Conservation (phyloP, 768 basidiomycete species). For the Lactarius indigo region DNA sequence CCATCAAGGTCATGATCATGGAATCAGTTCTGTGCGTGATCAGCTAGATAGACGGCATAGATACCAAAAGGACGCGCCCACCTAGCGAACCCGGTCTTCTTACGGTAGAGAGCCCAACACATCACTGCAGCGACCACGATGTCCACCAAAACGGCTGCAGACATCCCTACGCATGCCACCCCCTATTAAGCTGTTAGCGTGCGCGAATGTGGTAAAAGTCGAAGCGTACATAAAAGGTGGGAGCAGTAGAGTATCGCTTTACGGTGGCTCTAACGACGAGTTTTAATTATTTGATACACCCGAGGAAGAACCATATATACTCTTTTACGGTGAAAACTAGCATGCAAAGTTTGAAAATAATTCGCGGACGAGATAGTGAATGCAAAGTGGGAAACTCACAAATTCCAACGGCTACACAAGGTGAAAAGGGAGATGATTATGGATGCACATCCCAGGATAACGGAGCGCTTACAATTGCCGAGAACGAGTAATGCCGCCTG, state of each 20-base stretch:
- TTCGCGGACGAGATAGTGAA: background rate
- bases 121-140: slow-evolving; percentile 47
- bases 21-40: slow-evolving; percentile 28
- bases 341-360: background rate
- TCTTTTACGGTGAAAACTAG: slow-evolving; percentile 47
- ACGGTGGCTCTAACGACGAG: slow-evolving; percentile 25
- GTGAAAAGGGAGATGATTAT: background rate
- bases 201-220: too few relatives aligned
- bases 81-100: slow-evolving; percentile 46
- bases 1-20: too few relatives aligned
- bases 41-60: background rate
- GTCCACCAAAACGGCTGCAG: slow-evolving; percentile 47
- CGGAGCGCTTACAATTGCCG: slow-evolving; percentile 39
- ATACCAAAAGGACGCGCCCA: slow-evolving; percentile 25
- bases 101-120: too few relatives aligned
- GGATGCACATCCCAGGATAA: background rate
- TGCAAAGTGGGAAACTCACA: slow-evolving; percentile 25
- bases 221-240: slow-evolving; percentile 34
- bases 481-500: slow-evolving; percentile 36
- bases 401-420: slow-evolving; percentile 24
- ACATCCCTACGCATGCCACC: slow-evolving; percentile 47
- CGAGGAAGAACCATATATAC: slow-evolving; percentile 30
- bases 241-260: slow-evolving; percentile 35
- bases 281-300: slow-evolving; percentile 1
- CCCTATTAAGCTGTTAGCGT: slow-evolving; percentile 33